Evolutionary conservation across 1,284 basidiomycete species (phyloP).

Genomic region (Agroathelia rolfsii): DNA sequence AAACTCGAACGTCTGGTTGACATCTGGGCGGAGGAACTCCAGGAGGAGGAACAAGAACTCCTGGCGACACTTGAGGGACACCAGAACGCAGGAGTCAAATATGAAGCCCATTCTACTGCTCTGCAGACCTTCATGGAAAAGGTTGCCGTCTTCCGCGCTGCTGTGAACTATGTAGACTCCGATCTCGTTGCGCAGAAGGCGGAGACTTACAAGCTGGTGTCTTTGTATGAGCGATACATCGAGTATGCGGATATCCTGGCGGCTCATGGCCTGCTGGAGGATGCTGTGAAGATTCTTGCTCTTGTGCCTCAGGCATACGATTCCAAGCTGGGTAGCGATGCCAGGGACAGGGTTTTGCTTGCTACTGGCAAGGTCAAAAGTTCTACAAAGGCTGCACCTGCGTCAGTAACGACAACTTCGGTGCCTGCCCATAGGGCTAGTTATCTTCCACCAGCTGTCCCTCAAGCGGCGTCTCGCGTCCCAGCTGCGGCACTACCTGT

Average conservation of each 20-base stretch:
- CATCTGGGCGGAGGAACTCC: conserved; percentile 91
- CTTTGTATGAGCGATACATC: conserved; percentile 87
- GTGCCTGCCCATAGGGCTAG: conserved; percentile 18
- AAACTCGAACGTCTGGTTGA: conserved; percentile 82
- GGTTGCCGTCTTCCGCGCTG: conserved; percentile 88
- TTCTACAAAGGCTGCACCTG: conserved; percentile 8
- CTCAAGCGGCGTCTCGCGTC: conserved; percentile 9
- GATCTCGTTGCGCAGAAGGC: conserved; percentile 43
- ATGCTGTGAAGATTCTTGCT: conserved; percentile 76
- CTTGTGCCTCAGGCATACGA: conserved; percentile 78
- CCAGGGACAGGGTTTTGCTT: conserved; percentile 50
- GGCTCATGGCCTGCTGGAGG: conserved; percentile 79
- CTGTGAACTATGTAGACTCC: conserved; percentile 79
- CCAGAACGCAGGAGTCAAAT: conserved; percentile 47
- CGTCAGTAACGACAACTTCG: too few relatives aligned
- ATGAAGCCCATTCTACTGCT: conserved; percentile 82
- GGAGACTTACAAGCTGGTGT: conserved; percentile 70
- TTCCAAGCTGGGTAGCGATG: conserved; percentile 46
- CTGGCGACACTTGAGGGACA: conserved; percentile 36
- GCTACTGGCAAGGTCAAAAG: too few relatives aligned
- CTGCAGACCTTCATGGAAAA: conserved; percentile 96
- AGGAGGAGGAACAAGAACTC: conserved; percentile 69
- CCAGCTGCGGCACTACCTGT: conserved; percentile 11
- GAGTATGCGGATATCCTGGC: conserved; percentile 94
- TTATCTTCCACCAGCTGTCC: conserved; percentile 14